These are phyloP conservation scores for sweet orange (Citrus sinensis) DNA, from an alignment of 345 rosid species.

Conservation along the genomic window DNA sequence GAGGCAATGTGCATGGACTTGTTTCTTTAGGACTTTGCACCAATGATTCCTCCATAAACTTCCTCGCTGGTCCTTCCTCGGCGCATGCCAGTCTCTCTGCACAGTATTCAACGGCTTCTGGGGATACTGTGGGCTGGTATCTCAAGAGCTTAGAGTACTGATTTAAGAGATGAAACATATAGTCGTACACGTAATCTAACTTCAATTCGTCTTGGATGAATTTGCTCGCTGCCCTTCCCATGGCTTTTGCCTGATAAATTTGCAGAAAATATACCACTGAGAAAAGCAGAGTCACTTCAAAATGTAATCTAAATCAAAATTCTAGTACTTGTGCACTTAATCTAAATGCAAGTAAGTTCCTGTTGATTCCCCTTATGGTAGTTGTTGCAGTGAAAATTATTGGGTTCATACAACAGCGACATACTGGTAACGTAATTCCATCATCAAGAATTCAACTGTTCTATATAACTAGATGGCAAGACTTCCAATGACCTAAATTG, in stretches of 20 bases:
- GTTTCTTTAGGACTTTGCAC: conserved; percentile 53
- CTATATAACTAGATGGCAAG: neutral
- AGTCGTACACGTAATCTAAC: conserved; percentile 68
- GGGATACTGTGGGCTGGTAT: conserved; percentile 51
- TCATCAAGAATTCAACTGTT: neutral
- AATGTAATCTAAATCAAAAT: neutral
- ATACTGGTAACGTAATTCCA: neutral
- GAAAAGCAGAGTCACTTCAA: neutral
- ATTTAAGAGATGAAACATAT: conserved; percentile 72
- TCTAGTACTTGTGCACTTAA: neutral
- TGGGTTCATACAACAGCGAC: neutral
- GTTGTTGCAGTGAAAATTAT: neutral
- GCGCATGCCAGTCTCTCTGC: conserved; percentile 58
- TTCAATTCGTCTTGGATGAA: conserved; percentile 53
- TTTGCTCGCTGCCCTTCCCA: conserved; percentile 56
- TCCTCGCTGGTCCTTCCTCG: conserved; percentile 37
- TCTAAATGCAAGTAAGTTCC: too few species aligned
- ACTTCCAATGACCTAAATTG: neutral
- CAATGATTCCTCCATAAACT: conserved; percentile 62
- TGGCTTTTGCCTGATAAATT: conserved; percentile 54
- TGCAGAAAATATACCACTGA: neutral
- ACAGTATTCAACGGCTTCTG: conserved; percentile 42
- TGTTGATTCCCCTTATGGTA: neutral
- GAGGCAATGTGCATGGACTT: conserved; percentile 58
- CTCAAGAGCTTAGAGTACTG: conserved; percentile 61